Base-by-base conservation (phyloP, 169 alveolate species). In the Plasmodium yoelii region DNA sequence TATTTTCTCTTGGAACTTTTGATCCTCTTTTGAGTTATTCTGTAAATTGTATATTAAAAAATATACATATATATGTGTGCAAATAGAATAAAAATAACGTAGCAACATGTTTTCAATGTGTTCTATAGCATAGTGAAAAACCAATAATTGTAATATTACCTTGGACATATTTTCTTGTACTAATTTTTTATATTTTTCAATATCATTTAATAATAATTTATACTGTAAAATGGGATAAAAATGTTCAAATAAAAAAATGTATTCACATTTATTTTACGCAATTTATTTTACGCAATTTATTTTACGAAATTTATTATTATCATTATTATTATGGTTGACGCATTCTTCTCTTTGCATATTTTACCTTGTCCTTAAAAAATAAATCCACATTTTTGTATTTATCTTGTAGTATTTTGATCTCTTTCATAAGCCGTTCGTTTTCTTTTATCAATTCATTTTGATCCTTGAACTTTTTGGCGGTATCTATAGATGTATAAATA, bases 291-390 rank as follows among this genome's bases (percentile, higher is more conserved):
- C n/a, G n/a, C n/a, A n/a, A 15, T 18, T 15, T 18, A 15, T 6
- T 13, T 13, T 42, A 8, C 26, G 10, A 8, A 19, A 22, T n/a
- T 19, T 73, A n/a, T 59, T 49, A n/a, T n/a, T n/a, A n/a, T n/a
- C n/a, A 19, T 73, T n/a, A 57, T 55, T 44, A 5, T 73, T 49
- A n/a, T n/a, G n/a, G n/a, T n/a, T n/a, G n/a, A n/a, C n/a, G 7
- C 0, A 42, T 60, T 34, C 7, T 34, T 1, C 4, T 34, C 42
- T 34, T 7, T 34, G 42, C 5, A 34, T 59, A 12, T 59, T 39
- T 46, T 75, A 75, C 88, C 88, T 75, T 75, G 24, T 51, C 65
- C 24, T 75, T 75, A 28, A 75, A 75, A 64, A 75, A 75, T 46
- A 75, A 75, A 44, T 75, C 88, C 9, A 75, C 88, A 19, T 63